Evolutionary conservation across 352 stramenopile genomes (phyloP), one percentile per base, ranked within the genome.

Genomic region (Pythium dissimile): DNA sequence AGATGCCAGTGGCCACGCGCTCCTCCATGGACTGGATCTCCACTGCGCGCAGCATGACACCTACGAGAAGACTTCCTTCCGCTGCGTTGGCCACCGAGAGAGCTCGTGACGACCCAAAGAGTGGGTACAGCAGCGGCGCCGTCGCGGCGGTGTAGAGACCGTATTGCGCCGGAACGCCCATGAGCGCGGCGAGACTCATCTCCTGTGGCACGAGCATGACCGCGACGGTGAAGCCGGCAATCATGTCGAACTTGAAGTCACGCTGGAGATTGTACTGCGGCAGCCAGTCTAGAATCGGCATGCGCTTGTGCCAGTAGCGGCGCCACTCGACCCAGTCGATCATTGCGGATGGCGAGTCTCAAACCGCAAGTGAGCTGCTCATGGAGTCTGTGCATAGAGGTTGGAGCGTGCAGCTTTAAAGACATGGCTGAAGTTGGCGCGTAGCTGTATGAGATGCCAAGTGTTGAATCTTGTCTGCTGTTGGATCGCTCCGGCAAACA

Each of bases 141-240:
- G 84, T 67, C 8, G 81, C 81, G 3, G 81, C 79, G 8, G 79
- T 85, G 58, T 91, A 91, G 21, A 91, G 67, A 9, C 81, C 78
- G 62, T 88, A 88, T 30, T 88, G 76, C 4, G 73, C 67, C 4
- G 78, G 78, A 13, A 91, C 81, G 24, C 73, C 75, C 81, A 96
- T 96, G 11, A 98, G 72, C 50, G 93, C 86, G 15, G 87, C 89
- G 47, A 97, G 92, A 32, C 75, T 89, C 74, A 98, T 96, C 23
- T 90, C 84, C 54, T 97, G 89, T 18, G 91, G 93, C 52, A 98
- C 80, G 27, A 96, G 70, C 88, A 98, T 97, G 23, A 97, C 77
- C 15, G 85, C 86, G 30, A 92, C 82, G 2, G 82, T 89, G 62
- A 89, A 68, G 26, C 77, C 82, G 0, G 82, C 73, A 18, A 89